These are phyloP conservation scores for Chytriomyces hyalinus DNA, from an alignment of 192 early-diverging fungal genomes.

Conservation along the genomic window DNA sequence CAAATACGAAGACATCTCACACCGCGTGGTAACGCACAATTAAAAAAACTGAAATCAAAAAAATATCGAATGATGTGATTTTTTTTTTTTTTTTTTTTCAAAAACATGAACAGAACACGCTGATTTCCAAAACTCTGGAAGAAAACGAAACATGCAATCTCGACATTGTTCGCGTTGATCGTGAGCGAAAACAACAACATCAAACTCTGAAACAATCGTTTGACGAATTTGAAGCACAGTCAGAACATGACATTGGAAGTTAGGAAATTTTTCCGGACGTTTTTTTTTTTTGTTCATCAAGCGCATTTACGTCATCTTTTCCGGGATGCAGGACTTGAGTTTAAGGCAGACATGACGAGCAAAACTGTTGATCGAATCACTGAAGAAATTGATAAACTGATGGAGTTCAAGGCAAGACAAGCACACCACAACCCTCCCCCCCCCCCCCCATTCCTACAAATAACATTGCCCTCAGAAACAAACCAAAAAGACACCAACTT, in stretches of 20 bases:
- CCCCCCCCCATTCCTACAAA: not conserved
- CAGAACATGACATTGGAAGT: slow-evolving; percentile 19
- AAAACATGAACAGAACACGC: slow-evolving; percentile 16
- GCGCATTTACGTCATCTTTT: no score
- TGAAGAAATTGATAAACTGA: slow-evolving; percentile 22
- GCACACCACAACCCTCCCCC: no score
- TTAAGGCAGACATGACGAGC: slow-evolving; percentile 18
- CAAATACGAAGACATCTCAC: slow-evolving; percentile 16
- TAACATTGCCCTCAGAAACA: no score
- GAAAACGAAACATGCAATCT: slow-evolving; percentile 19
- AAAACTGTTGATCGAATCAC: slow-evolving; percentile 31
- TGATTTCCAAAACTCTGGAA: slow-evolving; percentile 25
- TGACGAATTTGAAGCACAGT: slow-evolving; percentile 11
- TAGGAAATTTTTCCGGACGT: not conserved
- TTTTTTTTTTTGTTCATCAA: no score
- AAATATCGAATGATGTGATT: not conserved
- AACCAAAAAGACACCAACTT: no score
- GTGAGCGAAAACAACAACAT: slow-evolving; percentile 8
- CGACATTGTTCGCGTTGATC: slow-evolving; percentile 22
- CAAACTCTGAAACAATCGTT: slow-evolving; percentile 10
- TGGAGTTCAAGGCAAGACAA: slow-evolving; percentile 30
- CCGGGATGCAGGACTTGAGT: slow-evolving; percentile 4
- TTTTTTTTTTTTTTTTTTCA: not conserved
- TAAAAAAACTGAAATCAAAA: not conserved
- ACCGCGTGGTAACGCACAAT: not conserved